Base-by-base conservation (phyloP, 2,329 filamentous ascomycete species). In the Penicillium hesseltinei region DNA sequence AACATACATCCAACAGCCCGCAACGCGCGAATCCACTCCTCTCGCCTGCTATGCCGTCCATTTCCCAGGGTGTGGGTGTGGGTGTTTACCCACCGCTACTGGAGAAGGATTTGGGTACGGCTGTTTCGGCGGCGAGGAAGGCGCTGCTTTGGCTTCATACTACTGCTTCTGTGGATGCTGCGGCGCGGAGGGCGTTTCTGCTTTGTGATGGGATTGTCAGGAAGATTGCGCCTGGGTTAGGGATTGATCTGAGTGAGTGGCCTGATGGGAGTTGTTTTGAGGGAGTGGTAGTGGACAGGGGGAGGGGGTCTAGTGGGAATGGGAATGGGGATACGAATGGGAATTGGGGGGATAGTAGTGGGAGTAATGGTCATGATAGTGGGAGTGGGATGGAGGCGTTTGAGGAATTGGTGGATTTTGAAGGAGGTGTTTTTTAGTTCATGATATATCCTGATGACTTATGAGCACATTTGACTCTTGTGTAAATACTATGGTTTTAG, bases 121-220 rank as follows among this genome's bases (percentile, higher is more conserved):
- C 73, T 3, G 46, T 76, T 10, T 44, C 48, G 0, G 59, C 68
- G 13, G 62, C 69, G 13, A 74, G 69, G 56, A 78, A 78, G 50
- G 73, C 71, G 2, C 58, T 77, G 6, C 57, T 55, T 23, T 78
- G 75, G 75, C 67, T 79, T 0, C 65, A 74, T 55, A 57, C 67
- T 2, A 67, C 77, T 55, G 69, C 68, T 6, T 33, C 51, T 11
- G 65, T 70, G 15, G 70, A 73, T 36, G 43, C 61, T 1, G 71
- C 73, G 2, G 70, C 74, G 2, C 54, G 62, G 7, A 67, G 73
- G 11, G 75, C 75, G 0, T 78, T 75, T 59, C 6, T 63, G 8
- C 57, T 74, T 5, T 75, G 73, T 56, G 66, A 72, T 54, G 56
- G 61, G 6, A 61, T 77, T 47, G 54, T 77, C 17, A 61, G 57